Evolutionary conservation across 2,329 filamentous ascomycete genomes (phyloP).

Genomic region (Colletotrichum simmondsii): DNA sequence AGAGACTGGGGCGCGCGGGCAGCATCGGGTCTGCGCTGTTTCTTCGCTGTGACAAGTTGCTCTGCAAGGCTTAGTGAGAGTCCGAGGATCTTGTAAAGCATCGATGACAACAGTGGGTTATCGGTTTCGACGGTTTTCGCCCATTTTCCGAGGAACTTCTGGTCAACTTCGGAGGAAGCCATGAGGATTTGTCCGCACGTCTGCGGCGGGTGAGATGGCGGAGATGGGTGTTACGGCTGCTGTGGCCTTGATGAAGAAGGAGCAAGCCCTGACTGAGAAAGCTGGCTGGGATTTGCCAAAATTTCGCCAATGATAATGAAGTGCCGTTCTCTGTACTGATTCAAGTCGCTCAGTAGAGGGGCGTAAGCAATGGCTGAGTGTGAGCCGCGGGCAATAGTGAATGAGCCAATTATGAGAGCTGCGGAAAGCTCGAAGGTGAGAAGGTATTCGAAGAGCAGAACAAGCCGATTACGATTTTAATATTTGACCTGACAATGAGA

Average conservation of each 20-base stretch:
- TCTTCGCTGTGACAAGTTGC: constrained; percentile 84
- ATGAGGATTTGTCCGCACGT: constrained; percentile 60
- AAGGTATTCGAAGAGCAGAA: not conserved
- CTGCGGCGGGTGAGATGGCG: not conserved
- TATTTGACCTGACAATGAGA: not conserved
- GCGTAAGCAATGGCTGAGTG: not conserved
- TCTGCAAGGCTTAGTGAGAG: constrained; percentile 88
- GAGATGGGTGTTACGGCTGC: not conserved
- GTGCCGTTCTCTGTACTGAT: not conserved
- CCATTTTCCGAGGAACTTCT: constrained; percentile 93
- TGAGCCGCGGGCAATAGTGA: not conserved
- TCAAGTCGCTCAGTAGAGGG: not conserved
- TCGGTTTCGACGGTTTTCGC: constrained; percentile 82
- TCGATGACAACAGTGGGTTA: constrained; percentile 82
- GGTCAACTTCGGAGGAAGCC: constrained; percentile 97
- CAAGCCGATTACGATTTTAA: not conserved
- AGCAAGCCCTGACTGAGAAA: not conserved
- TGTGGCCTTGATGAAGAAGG: not conserved
- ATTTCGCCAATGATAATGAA: not conserved
- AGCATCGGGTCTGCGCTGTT: constrained; percentile 83
- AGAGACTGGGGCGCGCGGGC: constrained; percentile 83
- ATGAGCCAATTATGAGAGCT: not conserved
- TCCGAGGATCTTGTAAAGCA: constrained; percentile 91
- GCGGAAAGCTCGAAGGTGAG: no score
- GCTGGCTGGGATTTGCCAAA: not conserved